A percentile compares a stretch with the other conserved stretches of the same genome.
phyloP scores from a whole-genome alignment of 192 early-diverging fungal species.

The Haplosporangium gracile region DNA sequence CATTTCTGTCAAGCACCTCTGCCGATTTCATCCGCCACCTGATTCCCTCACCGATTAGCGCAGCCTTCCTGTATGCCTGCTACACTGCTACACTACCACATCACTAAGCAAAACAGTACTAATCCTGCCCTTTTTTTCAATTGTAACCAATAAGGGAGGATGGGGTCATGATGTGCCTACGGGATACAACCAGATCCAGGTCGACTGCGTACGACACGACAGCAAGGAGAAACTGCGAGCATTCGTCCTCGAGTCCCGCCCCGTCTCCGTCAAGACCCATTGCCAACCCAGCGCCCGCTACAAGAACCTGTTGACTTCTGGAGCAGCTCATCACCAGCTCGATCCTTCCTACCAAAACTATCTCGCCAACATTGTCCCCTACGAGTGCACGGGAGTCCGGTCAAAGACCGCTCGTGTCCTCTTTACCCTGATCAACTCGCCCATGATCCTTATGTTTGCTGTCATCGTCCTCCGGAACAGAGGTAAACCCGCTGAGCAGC shows the following conservation, averaged over 20 bases:
- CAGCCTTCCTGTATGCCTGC: neutral
- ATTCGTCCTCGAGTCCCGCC: slow-evolving; percentile 37
- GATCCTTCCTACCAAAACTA: slow-evolving; percentile 44
- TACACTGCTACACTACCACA: neutral
- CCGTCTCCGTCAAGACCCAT: slow-evolving; percentile 21
- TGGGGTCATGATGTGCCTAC: slow-evolving; percentile 53
- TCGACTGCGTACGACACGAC: slow-evolving; percentile 28
- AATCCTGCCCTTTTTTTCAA: neutral
- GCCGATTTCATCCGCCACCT: neutral
- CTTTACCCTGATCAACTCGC: slow-evolving; percentile 5
- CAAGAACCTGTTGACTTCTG: slow-evolving; percentile 37
- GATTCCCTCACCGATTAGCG: neutral
- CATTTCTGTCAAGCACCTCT: neutral
- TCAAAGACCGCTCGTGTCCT: slow-evolving; percentile 29
- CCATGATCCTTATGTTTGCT: slow-evolving; percentile 24
- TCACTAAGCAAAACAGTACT: neutral
- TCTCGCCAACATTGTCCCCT: slow-evolving; percentile 37
- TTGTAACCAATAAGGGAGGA: slow-evolving; percentile 26
- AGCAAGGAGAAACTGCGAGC: slow-evolving; percentile 32
- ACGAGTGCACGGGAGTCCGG: slow-evolving; percentile 21
- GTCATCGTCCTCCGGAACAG: slow-evolving; percentile 11
- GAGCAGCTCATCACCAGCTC: slow-evolving; percentile 43
- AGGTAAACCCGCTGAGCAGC: slow-evolving; percentile 15
- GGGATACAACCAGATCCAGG: slow-evolving; percentile 55
- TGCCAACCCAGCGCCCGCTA: slow-evolving; percentile 50